These are phyloP conservation scores for Ramaria sp. DNA, from an alignment of 768 basidiomycete species.

Conservation along the genomic window DNA sequence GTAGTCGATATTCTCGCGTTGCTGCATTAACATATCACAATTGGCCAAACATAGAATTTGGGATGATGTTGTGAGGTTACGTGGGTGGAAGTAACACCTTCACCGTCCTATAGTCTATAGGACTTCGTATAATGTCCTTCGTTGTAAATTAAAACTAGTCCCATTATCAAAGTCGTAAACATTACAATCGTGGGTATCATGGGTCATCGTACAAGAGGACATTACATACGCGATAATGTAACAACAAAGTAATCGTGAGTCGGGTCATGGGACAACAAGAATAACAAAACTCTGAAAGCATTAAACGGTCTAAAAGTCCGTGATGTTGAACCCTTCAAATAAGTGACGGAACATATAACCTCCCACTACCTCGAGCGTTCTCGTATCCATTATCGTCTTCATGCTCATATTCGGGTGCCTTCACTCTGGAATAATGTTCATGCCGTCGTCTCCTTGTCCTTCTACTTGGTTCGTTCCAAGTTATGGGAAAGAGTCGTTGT, in stretches of 20 bases:
- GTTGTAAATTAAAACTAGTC: too few species aligned
- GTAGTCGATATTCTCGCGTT: too few species aligned
- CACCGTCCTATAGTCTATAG: too few species aligned
- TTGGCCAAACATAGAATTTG: too few species aligned
- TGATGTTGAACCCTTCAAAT: neutral
- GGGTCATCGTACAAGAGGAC: neutral
- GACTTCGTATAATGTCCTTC: too few species aligned
- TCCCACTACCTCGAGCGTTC: neutral
- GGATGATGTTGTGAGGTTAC: too few species aligned
- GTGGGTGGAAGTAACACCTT: too few species aligned
- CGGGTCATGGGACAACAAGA: neutral
- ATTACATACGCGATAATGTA: conserved; percentile 4
- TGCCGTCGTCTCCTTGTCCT: conserved; percentile 1
- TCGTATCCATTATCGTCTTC: neutral
- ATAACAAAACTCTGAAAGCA: neutral
- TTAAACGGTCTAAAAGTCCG: neutral
- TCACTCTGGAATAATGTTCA: neutral
- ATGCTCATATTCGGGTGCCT: neutral
- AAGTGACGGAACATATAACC: conserved; percentile 7
- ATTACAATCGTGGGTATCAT: neutral
- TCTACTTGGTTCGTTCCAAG: neutral
- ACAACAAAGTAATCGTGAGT: neutral
- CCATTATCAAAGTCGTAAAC: too few species aligned
- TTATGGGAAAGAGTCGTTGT: conserved; percentile 2
- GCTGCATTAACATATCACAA: too few species aligned